phyloP scores from a whole-genome alignment of 352 stramenopile species.

The Pythium monospermum region DNA sequence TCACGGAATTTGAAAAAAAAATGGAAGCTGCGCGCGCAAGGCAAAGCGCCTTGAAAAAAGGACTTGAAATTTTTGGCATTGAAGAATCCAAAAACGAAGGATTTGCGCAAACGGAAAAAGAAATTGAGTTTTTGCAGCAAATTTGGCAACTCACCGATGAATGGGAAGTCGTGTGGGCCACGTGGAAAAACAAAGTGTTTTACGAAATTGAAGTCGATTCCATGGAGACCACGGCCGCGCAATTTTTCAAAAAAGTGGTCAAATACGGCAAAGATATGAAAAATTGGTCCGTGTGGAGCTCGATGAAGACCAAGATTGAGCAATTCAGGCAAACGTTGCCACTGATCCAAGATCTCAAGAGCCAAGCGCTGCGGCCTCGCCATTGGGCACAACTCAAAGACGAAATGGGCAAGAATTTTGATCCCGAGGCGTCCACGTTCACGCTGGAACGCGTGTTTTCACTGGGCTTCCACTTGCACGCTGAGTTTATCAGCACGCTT shows the following conservation, averaged over 20 bases:
- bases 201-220: constrained; percentile 89
- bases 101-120: constrained; percentile 82
- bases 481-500: constrained; percentile 90
- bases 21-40: constrained; percentile 68
- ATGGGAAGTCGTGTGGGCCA: constrained; percentile 87
- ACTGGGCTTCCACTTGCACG: constrained; percentile 82
- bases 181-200: constrained; percentile 91
- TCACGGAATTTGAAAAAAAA: constrained; percentile 88
- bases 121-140: constrained; percentile 86
- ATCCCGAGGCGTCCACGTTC: constrained; percentile 68
- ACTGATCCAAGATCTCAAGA: constrained; percentile 93
- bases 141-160: constrained; percentile 89
- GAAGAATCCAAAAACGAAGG: constrained; percentile 84
- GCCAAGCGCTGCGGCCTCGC: constrained; percentile 75
- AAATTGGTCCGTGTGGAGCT: constrained; percentile 86
- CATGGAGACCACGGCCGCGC: constrained; percentile 85
- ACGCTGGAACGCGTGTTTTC: constrained; percentile 86
- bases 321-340: constrained; percentile 90
- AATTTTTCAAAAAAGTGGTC: constrained; percentile 91
- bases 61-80: constrained; percentile 91
- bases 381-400: constrained; percentile 90
- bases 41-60: constrained; percentile 81
- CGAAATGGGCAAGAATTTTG: constrained; percentile 82
- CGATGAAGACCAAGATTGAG: constrained; percentile 93
- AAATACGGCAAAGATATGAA: constrained; percentile 94